Evolutionary conservation across 2,329 filamentous ascomycete genomes (phyloP).

Genomic region (Sclerotinia minor): DNA sequence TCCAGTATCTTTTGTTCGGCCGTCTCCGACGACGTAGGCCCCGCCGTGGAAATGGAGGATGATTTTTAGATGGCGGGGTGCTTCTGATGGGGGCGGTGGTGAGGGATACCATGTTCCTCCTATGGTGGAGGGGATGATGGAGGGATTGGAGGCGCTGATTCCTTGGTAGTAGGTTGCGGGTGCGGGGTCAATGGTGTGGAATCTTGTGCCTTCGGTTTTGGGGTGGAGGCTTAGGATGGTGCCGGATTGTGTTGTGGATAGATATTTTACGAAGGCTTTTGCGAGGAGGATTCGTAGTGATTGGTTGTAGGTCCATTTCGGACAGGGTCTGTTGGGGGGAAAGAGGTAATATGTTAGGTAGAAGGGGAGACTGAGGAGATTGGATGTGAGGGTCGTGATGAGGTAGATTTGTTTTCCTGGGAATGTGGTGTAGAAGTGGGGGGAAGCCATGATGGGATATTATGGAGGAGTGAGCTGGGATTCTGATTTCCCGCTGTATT

Average conservation of each 20-base stretch:
- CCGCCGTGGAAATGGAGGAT: conserved; percentile 53
- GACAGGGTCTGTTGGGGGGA: background rate
- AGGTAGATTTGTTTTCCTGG: conserved; percentile 13
- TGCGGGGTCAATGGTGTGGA: background rate
- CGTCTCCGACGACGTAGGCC: conserved; percentile 49
- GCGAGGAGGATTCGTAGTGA: conserved; percentile 9
- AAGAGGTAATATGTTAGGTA: conserved; percentile 19
- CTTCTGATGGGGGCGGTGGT: background rate
- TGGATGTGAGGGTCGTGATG: background rate
- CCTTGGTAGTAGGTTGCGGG: background rate
- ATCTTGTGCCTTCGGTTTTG: background rate
- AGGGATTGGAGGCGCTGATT: background rate
- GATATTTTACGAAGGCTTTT: background rate
- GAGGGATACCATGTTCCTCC: conserved; percentile 41
- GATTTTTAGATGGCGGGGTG: conserved; percentile 34
- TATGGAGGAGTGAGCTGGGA: too few species aligned
- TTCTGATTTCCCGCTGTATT: accelerated
- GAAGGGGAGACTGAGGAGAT: conserved; percentile 15
- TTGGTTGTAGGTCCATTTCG: conserved; percentile 22
- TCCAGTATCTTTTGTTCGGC: conserved; percentile 42
- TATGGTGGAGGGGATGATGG: conserved; percentile 10
- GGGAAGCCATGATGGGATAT: background rate
- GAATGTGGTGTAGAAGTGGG: background rate
- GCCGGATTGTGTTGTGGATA: background rate
- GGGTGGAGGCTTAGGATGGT: background rate